Evolutionary conservation across 768 basidiomycete genomes (phyloP).

Genomic region (Cyclocybe aegerita): DNA sequence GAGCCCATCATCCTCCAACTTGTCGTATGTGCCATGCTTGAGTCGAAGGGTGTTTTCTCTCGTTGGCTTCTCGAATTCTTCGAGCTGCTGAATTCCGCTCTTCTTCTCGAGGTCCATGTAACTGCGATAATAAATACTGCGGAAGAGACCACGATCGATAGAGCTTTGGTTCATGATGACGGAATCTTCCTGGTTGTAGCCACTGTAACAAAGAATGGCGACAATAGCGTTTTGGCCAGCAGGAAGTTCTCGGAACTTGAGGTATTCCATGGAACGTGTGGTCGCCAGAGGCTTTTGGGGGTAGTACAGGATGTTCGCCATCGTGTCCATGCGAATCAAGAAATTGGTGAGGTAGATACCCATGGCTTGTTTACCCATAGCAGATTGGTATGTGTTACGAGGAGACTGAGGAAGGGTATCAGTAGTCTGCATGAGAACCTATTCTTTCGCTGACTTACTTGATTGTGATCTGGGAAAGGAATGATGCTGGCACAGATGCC

Average conservation of each 20-base stretch:
- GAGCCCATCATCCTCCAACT: slow-evolving; percentile 93
- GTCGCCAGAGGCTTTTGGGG: slow-evolving; percentile 99
- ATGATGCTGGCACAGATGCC: slow-evolving; percentile 99
- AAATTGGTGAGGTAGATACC: slow-evolving; percentile 98
- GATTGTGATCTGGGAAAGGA: slow-evolving; percentile 99
- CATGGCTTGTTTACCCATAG: slow-evolving; percentile 99
- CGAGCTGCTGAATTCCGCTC: slow-evolving; percentile 85
- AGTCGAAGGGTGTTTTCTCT: slow-evolving; percentile 91
- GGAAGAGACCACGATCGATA: slow-evolving; percentile 96
- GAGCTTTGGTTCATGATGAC: slow-evolving; percentile 99
- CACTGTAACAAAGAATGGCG: slow-evolving; percentile 97
- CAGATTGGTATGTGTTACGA: slow-evolving; percentile 99
- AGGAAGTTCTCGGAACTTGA: slow-evolving; percentile 97
- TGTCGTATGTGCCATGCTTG: slow-evolving; percentile 99
- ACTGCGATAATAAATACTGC: slow-evolving; percentile 97
- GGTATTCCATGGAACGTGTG: slow-evolving; percentile 98
- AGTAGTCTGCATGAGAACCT: neutral
- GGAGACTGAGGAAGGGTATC: slow-evolving; percentile 65
- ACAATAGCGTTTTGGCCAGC: slow-evolving; percentile 99
- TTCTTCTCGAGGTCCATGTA: slow-evolving; percentile 99
- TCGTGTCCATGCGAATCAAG: slow-evolving; percentile 98
- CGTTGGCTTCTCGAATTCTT: slow-evolving; percentile 96
- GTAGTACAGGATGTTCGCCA: slow-evolving; percentile 99
- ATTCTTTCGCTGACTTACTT: slow-evolving; percentile 49
- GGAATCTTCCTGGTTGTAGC: slow-evolving; percentile 99